These are phyloP conservation scores for Phytophthora pluvialis DNA, from an alignment of 352 stramenopile genomes.

Conservation along the genomic window DNA sequence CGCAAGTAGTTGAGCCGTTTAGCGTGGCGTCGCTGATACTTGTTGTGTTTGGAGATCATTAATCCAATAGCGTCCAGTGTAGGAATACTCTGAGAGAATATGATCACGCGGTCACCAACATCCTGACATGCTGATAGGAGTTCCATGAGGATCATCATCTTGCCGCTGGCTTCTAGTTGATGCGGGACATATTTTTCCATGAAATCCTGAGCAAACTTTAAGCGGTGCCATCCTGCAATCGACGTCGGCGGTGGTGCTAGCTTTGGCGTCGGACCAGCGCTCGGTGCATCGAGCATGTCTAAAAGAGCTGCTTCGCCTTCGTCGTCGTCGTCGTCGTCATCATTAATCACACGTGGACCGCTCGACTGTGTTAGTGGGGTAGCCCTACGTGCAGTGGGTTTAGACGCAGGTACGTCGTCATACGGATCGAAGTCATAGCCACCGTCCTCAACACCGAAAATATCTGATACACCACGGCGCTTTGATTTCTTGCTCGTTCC, in stretches of 20 bases:
- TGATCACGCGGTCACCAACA: slow-evolving; percentile 84
- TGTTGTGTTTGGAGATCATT: slow-evolving; percentile 76
- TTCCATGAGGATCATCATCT: slow-evolving; percentile 90
- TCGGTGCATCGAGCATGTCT: slow-evolving; percentile 38
- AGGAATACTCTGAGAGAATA: slow-evolving; percentile 91
- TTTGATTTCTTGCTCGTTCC: slow-evolving; percentile 45
- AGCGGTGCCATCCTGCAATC: slow-evolving; percentile 45
- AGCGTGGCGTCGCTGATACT: slow-evolving; percentile 45
- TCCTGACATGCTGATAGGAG: slow-evolving; percentile 72
- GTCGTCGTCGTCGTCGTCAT: slow-evolving; percentile 36
- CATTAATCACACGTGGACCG: slow-evolving; percentile 10
- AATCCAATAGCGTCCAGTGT: slow-evolving; percentile 82
- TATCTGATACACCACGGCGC: slow-evolving; percentile 25
- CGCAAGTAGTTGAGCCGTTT: slow-evolving; percentile 71
- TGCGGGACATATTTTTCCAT: slow-evolving; percentile 61
- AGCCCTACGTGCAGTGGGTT: background rate
- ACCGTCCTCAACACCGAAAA: slow-evolving; percentile 57
- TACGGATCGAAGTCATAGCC: slow-evolving; percentile 61
- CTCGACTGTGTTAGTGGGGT: slow-evolving; percentile 1
- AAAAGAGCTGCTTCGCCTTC: slow-evolving; percentile 57
- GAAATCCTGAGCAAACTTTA: slow-evolving; percentile 76
- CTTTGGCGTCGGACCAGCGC: slow-evolving; percentile 6
- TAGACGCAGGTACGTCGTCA: slow-evolving; percentile 18
- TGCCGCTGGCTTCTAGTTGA: slow-evolving; percentile 76
- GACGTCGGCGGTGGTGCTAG: background rate